A percentile compares a stretch with the other conserved stretches of the same genome.
Conservation (phyloP, 2,329 filamentous ascomycete genomes). For the Penicillium sp. region DNA sequence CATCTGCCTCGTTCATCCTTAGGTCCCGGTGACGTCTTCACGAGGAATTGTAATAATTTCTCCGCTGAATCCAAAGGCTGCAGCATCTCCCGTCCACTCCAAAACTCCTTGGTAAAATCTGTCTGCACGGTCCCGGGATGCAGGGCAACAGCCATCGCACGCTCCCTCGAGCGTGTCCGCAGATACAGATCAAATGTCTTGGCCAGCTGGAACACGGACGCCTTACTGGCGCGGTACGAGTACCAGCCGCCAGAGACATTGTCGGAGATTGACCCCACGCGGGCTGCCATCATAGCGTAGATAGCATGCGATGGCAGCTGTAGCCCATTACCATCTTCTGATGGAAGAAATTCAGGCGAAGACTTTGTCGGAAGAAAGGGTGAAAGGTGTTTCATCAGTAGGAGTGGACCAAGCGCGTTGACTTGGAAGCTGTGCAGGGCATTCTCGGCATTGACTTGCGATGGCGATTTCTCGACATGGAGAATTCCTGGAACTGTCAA, state of each 20-base stretch:
- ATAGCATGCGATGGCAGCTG: slow-evolving; percentile 52
- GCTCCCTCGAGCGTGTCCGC: slow-evolving; percentile 50
- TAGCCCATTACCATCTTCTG: slow-evolving; percentile 14
- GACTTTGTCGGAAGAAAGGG: slow-evolving; percentile 60
- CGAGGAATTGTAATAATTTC: slow-evolving; percentile 57
- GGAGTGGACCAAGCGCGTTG: slow-evolving; percentile 67
- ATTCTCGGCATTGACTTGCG: slow-evolving; percentile 55
- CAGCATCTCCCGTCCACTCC: slow-evolving; percentile 64
- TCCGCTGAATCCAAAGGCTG: slow-evolving; percentile 60
- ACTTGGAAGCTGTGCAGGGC: slow-evolving; percentile 65
- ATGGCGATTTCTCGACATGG: slow-evolving; percentile 64
- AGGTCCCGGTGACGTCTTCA: slow-evolving; percentile 31
- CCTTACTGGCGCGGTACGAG: slow-evolving; percentile 69
- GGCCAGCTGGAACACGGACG: slow-evolving; percentile 64
- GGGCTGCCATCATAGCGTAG: slow-evolving; percentile 70
- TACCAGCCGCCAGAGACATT: slow-evolving; percentile 76
- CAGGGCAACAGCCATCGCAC: slow-evolving; percentile 62
- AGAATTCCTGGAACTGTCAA: slow-evolving; percentile 67
- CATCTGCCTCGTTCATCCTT: slow-evolving; percentile 55
- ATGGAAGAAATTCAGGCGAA: slow-evolving; percentile 33
- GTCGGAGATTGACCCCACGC: slow-evolving; percentile 68
- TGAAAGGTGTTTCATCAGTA: slow-evolving; percentile 71
- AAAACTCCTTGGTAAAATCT: slow-evolving; percentile 65
- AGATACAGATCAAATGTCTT: slow-evolving; percentile 68
- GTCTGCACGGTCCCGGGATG: slow-evolving; percentile 80